Percentiles rank a stretch among this genome's conserved stretches.
phyloP scores from a whole-genome alignment of 768 basidiomycete species.

The Termitomyces eurrhizus region DNA sequence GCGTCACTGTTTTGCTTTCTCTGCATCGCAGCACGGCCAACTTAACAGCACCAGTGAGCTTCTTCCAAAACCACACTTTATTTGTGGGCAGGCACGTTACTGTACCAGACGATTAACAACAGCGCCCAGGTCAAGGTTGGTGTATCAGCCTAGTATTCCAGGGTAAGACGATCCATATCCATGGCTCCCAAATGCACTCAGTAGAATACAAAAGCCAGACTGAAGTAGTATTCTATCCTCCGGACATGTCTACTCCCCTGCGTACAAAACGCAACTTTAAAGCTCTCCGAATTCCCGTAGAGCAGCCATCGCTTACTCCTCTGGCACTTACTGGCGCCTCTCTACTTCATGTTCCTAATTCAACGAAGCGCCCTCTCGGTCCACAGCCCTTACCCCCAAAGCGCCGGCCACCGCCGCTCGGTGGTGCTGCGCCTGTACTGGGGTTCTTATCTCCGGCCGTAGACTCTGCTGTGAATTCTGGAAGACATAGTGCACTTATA shows the following conservation, averaged over 20 bases:
- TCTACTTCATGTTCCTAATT: constrained; percentile 29
- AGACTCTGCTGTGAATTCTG: constrained; percentile 21
- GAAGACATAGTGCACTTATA: constrained; percentile 59
- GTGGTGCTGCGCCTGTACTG: constrained; percentile 39
- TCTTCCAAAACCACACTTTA: background rate
- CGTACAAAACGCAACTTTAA: constrained; percentile 94
- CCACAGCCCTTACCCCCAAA: constrained; percentile 27
- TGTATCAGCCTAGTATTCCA: background rate
- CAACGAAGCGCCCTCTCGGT: constrained; percentile 27
- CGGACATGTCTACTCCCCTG: constrained; percentile 35
- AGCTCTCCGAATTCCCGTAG: constrained; percentile 67
- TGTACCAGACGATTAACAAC: background rate
- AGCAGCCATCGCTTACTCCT: constrained; percentile 26
- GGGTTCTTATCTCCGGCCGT: constrained; percentile 13
- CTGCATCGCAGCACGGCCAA: background rate
- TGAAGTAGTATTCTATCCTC: background rate
- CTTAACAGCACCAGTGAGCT: background rate
- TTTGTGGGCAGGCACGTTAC: background rate
- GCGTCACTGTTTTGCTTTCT: background rate
- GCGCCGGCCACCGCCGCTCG: constrained; percentile 60
- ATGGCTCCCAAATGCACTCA: background rate
- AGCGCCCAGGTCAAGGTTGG: background rate
- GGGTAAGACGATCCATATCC: background rate
- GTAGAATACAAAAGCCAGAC: background rate
- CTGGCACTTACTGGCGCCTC: background rate